These are phyloP conservation scores for Sugiyamaella grinbergsii DNA, from an alignment of 1,139 yeast genomes.

Conservation along the genomic window DNA sequence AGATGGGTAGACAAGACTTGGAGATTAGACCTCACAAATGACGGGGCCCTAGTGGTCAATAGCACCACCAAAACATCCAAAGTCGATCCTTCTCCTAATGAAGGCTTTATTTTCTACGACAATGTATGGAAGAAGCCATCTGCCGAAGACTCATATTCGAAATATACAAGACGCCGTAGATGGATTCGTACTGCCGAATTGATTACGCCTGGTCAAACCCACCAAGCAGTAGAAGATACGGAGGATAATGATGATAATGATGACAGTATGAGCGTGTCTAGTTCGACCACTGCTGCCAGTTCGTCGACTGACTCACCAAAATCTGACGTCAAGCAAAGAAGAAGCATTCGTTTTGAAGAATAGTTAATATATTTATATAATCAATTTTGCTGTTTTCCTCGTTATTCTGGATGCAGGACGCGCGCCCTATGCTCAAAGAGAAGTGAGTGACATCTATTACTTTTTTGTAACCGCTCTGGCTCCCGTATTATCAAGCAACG, in stretches of 20 bases:
- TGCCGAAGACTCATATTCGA: slow-evolving; percentile 83
- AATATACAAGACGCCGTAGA: slow-evolving; percentile 89
- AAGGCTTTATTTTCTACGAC: slow-evolving; percentile 86
- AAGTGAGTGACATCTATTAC: no score
- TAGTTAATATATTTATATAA: not conserved
- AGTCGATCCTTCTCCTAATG: slow-evolving; percentile 74
- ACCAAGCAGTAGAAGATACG: slow-evolving; percentile 5
- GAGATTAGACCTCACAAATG: slow-evolving; percentile 86
- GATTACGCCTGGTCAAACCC: slow-evolving; percentile 42
- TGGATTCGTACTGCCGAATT: slow-evolving; percentile 96
- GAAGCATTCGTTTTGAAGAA: slow-evolving; percentile 41
- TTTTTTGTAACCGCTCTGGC: no score
- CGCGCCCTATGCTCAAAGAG: no score
- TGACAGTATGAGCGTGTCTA: slow-evolving; percentile 1
- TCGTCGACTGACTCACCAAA: slow-evolving; percentile 4
- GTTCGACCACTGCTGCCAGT: slow-evolving; percentile 3
- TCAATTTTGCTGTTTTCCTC: not conserved
- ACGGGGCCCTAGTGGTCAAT: slow-evolving; percentile 75
- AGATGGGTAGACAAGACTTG: slow-evolving; percentile 93
- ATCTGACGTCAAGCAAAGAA: slow-evolving; percentile 34
- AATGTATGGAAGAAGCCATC: slow-evolving; percentile 93
- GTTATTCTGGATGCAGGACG: not conserved
- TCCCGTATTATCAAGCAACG: no score
- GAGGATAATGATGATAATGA: not conserved
- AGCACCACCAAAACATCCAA: slow-evolving; percentile 65